phyloP scores from a whole-genome alignment of 1,284 basidiomycete species.

The Cryptococcus depauperatus region DNA sequence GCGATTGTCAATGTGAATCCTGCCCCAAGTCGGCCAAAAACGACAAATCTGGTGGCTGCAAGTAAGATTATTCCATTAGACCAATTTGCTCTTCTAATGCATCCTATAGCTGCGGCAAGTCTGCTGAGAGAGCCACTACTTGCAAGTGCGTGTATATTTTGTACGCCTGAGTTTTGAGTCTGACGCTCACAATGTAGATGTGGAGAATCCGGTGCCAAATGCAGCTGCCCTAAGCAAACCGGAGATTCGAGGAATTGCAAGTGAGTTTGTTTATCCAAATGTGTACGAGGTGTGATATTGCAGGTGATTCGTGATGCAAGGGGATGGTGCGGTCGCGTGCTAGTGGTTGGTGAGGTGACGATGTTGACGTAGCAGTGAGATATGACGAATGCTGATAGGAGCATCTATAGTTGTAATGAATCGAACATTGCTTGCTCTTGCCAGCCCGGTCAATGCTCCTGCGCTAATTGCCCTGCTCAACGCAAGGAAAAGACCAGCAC shows the following conservation, averaged over 20 bases:
- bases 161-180: not conserved
- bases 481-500: conserved; percentile 2
- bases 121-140: conserved; percentile 7
- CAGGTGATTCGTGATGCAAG: no score
- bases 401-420: conserved; percentile 2
- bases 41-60: conserved; percentile 8
- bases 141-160: conserved; percentile 2
- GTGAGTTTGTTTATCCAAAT: not conserved
- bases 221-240: conserved; percentile 10
- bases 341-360: no score
- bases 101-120: conserved; percentile 1
- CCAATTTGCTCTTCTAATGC: not conserved
- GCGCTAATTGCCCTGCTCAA: conserved; percentile 17
- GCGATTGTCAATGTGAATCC: conserved; percentile 17
- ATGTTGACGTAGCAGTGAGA: no score
- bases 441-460: conserved; percentile 18
- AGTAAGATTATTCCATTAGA: conserved; percentile 6
- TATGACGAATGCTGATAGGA: not conserved
- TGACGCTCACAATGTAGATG: not conserved
- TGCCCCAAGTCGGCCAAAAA: conserved; percentile 18
- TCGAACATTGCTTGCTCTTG: conserved; percentile 12
- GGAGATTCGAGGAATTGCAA: not conserved
- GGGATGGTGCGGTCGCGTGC: no score
- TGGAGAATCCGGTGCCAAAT: not conserved
- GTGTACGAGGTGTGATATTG: no score